Percentiles rank a stretch among this genome's conserved stretches.
Evolutionary conservation across 2,329 filamentous ascomycete genomes (phyloP).

Genomic region (Botrytis porri): DNA sequence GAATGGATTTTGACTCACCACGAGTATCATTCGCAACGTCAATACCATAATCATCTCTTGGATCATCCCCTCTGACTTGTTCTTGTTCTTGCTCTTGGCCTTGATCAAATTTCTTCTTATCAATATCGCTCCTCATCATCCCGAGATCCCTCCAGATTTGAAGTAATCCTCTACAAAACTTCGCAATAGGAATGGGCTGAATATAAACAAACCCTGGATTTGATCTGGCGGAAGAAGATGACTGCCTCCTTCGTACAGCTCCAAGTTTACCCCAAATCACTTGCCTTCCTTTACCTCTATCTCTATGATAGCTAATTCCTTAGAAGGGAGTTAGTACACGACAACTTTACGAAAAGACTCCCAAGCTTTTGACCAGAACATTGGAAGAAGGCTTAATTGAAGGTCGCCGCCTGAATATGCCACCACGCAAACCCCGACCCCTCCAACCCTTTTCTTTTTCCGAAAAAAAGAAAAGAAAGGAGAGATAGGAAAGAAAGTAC

Average conservation of each 20-base stretch:
- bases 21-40: not conserved
- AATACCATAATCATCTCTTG: not conserved
- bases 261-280: not conserved
- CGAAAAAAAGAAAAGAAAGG: not conserved
- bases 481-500: not conserved
- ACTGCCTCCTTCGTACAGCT: not conserved
- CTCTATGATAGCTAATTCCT: not conserved
- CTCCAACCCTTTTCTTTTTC: slow-evolving; percentile 3
- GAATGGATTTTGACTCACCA: not conserved
- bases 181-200: not conserved
- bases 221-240: not conserved
- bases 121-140: not conserved
- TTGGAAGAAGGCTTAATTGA: not conserved
- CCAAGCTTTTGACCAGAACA: not conserved
- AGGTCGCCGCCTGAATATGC: not conserved
- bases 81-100: not conserved
- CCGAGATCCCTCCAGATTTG: not conserved
- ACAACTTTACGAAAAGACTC: too few relatives aligned
- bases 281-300: not conserved
- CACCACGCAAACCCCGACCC: too few relatives aligned
- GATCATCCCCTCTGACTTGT: not conserved
- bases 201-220: not conserved
- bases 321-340: not conserved
- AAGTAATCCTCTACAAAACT: not conserved
- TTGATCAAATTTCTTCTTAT: not conserved